Conservation (phyloP, 192 early-diverging fungal genomes). For the Podila minutissima region DNA sequence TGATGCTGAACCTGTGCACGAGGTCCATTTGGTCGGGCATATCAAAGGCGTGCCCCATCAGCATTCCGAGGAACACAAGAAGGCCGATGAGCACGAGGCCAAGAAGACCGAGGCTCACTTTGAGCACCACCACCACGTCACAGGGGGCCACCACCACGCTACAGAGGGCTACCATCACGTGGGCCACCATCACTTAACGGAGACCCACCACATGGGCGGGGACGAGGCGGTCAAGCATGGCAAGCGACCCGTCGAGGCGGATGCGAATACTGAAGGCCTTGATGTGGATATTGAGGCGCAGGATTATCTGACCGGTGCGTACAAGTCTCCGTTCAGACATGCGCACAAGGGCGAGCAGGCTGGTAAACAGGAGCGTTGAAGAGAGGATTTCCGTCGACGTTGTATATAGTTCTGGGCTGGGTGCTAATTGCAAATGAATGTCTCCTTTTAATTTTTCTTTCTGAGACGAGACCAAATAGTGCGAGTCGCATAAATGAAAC, state of each 20-base stretch:
- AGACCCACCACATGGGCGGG: no score
- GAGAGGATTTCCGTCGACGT: no score
- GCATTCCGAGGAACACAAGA: not conserved
- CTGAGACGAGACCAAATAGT: no score
- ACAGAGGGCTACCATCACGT: no score
- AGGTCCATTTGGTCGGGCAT: constrained; percentile 1
- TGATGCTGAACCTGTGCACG: not conserved
- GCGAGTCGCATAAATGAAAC: no score
- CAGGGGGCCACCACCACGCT: not conserved
- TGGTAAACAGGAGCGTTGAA: constrained; percentile 31
- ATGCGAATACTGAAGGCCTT: constrained; percentile 15
- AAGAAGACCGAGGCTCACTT: not conserved
- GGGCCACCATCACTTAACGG: no score
- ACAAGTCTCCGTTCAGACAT: constrained; percentile 48
- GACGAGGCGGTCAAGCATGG: constrained; percentile 7
- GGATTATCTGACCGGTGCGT: constrained; percentile 27
- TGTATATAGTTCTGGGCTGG: no score
- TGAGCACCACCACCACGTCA: not conserved
- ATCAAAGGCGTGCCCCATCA: constrained; percentile 16
- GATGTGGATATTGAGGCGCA: constrained; percentile 7
- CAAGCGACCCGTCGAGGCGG: constrained; percentile 17
- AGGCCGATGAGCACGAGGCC: no score
- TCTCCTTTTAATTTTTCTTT: no score
- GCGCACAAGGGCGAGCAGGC: constrained; percentile 32
- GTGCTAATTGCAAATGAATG: no score